phyloP scores from a whole-genome alignment of 495 filamentous ascomycete species.

The Aspergillus cavernicola region DNA sequence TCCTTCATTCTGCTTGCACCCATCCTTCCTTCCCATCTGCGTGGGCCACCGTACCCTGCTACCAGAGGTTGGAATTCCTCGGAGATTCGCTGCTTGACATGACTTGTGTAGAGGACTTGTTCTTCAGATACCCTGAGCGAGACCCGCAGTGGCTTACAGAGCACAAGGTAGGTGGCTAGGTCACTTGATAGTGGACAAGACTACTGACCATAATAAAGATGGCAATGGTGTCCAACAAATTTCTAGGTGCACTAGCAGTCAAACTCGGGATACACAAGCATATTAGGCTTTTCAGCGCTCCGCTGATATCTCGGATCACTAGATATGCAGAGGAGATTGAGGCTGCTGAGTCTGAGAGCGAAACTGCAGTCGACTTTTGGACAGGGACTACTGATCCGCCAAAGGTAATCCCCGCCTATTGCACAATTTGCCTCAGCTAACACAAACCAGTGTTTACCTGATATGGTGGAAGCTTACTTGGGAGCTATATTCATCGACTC shows the following conservation, averaged over 20 bases:
- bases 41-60: slow-evolving; percentile 76
- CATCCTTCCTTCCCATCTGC: slow-evolving; percentile 76
- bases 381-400: slow-evolving; percentile 64
- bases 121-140: slow-evolving; percentile 65
- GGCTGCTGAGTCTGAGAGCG: slow-evolving; percentile 47
- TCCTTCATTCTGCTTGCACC: slow-evolving; percentile 81
- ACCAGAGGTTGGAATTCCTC: slow-evolving; percentile 91
- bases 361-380: slow-evolving; percentile 79
- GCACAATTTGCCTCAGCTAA: slow-evolving; percentile 2
- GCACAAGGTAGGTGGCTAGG: slow-evolving; percentile 66
- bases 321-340: slow-evolving; percentile 67
- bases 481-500: slow-evolving; percentile 93
- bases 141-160: slow-evolving; percentile 98
- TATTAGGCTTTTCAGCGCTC: slow-evolving; percentile 57
- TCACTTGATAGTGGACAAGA: background rate
- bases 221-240: slow-evolving; percentile 98
- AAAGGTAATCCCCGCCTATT: slow-evolving; percentile 46
- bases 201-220: slow-evolving; percentile 48
- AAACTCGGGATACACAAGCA: slow-evolving; percentile 72
- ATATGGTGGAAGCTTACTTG: slow-evolving; percentile 86
- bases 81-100: slow-evolving; percentile 90
- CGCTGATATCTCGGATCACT: slow-evolving; percentile 58
- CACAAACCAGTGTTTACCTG: slow-evolving; percentile 62
- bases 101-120: slow-evolving; percentile 78
- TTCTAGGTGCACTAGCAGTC: slow-evolving; percentile 78